Evolutionary conservation across 768 basidiomycete species (phyloP).

Genomic region (Boletus fagicola): DNA sequence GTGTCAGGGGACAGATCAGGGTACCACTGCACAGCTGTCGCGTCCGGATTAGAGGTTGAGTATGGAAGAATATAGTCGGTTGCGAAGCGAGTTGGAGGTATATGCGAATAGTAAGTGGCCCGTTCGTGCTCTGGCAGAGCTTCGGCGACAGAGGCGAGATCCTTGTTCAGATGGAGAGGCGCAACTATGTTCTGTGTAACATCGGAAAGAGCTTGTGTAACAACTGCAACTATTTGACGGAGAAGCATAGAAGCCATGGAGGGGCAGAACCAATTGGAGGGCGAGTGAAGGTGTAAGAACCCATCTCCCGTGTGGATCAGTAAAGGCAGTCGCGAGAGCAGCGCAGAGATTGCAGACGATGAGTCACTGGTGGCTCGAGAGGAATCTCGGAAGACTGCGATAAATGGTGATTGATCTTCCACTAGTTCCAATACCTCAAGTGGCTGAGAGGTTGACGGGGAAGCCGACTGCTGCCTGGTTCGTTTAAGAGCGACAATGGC

Average conservation of each 20-base stretch:
- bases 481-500: conserved; percentile 8
- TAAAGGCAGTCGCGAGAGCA: conserved; percentile 8
- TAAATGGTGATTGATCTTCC: conserved; percentile 7
- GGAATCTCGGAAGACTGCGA: conserved; percentile 18
- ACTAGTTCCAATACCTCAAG: neutral
- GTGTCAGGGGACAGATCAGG: conserved; percentile 7
- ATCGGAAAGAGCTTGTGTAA: conserved; percentile 2
- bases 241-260: conserved; percentile 16
- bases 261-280: conserved; percentile 13
- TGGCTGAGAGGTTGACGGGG: neutral
- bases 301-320: conserved; percentile 4
- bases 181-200: conserved; percentile 6
- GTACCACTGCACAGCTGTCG: conserved; percentile 26
- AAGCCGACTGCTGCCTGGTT: neutral
- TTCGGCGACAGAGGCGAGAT: conserved; percentile 19
- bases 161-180: conserved; percentile 7
- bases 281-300: conserved; percentile 14
- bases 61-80: conserved; percentile 27
- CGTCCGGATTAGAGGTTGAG: conserved; percentile 12
- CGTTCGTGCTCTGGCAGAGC: conserved; percentile 12
- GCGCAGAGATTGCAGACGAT: neutral
- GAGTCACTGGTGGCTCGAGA: neutral
- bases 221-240: conserved; percentile 17
- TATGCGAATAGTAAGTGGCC: conserved; percentile 14
- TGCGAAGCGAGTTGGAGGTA: conserved; percentile 20